A percentile compares a stretch with the other conserved stretches of the same genome.
phyloP scores from a whole-genome alignment of 257 asterid genomes.

The Petunia secreta region DNA sequence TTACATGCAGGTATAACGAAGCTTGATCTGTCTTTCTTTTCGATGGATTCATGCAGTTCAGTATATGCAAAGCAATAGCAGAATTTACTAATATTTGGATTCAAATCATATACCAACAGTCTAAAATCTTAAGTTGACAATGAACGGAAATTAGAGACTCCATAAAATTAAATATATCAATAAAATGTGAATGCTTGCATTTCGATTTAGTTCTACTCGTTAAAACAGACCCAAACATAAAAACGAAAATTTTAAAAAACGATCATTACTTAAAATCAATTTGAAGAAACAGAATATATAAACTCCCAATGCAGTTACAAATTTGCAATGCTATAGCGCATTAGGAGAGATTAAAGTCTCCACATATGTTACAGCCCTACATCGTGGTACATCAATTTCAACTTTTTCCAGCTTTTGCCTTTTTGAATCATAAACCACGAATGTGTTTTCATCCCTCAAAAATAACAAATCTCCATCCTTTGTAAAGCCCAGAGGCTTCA shows the following conservation, averaged over 20 bases:
- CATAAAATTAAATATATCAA: no score
- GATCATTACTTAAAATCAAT: background rate
- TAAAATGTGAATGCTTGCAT: no score
- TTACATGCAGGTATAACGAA: background rate
- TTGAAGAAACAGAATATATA: background rate
- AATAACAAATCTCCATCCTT: no score
- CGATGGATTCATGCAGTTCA: conserved; percentile 47
- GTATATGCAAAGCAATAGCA: conserved; percentile 59
- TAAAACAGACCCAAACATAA: no score
- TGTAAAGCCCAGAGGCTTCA: no score
- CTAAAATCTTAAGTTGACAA: no score
- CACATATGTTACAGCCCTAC: background rate
- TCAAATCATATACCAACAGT: no score
- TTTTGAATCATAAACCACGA: background rate
- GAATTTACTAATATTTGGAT: no score
- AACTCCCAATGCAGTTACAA: background rate
- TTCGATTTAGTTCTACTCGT: no score
- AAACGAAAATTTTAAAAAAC: no score
- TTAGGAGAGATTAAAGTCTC: conserved; percentile 4
- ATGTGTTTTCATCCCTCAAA: no score
- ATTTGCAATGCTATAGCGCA: background rate
- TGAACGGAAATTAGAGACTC: no score
- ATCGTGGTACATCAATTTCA: background rate
- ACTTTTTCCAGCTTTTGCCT: background rate
- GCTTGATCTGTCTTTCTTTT: conserved; percentile 21